Evolutionary conservation across 2,329 filamentous ascomycete species (phyloP), one percentile per base, ranked within the genome.

Genomic region (Aspergillus carbonarius): DNA sequence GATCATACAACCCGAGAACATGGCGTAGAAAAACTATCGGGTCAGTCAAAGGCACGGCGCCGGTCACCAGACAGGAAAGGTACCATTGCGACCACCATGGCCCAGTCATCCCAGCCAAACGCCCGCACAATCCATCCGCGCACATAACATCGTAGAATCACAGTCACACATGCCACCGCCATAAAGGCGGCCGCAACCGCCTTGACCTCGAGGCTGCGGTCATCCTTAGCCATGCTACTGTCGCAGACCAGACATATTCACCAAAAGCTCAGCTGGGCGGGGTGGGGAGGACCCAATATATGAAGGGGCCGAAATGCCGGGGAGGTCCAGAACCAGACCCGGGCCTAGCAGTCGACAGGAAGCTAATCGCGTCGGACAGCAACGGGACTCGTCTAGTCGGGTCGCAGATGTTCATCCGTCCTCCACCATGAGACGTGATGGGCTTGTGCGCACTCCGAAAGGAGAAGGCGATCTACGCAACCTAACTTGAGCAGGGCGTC

Each of bases 61-160:
- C n/a, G 8, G 13, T n/a, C 3, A 13, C 34, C 37, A 10, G 39
- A 53, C 20, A 12, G 13, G 23, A n/a, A 10, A 60, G 54, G 17
- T 66, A 73, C 69, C 60, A 63, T 42, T 6, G 70, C 68, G 52
- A 68, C 7, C 9, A 74, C 66, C 71, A 74, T 74, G 2, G 63
- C 49, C 0, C 58, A 63, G 58, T 74, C 72, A 66, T 74, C 72
- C 62, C 67, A 67, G 35, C 72, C 72, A 60, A 74, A 72, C 4
- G 61, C 68, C 55, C 69, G 71, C 15, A 73, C 68, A 5, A 74
- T 35, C 40, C 63, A 64, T 37, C 61, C 61, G 3, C 72, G 70
- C 42, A 73, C 69, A 60, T 74, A 74, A 34, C 67, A 70, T 25
- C 71, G 69, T 52, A 73, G 56, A 23, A 66, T 62, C 15, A 72